Evolutionary conservation across 2,329 filamentous ascomycete species (phyloP).

Genomic region (Anthostomella pinea): DNA sequence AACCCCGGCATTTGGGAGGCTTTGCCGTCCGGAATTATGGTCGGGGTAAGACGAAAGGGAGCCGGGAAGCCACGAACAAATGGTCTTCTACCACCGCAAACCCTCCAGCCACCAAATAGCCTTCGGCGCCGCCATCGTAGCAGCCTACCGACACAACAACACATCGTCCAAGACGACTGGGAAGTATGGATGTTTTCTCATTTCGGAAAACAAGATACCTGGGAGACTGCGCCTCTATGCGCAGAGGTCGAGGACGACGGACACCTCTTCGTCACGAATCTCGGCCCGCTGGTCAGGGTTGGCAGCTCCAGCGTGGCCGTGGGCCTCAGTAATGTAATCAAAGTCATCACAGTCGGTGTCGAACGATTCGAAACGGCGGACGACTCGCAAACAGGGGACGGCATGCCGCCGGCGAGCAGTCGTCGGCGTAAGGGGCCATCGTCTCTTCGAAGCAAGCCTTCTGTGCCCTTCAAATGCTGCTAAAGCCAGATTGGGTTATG

Average conservation of each 20-base stretch:
- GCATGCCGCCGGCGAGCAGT: conserved; percentile 36
- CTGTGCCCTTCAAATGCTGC: conserved; percentile 10
- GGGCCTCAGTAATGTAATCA: conserved; percentile 69
- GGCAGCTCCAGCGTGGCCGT: conserved; percentile 66
- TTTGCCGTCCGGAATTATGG: conserved; percentile 56
- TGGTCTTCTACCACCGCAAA: conserved; percentile 13
- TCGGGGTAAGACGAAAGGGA: conserved; percentile 57
- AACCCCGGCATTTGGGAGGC: conserved; percentile 66
- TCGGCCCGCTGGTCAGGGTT: conserved; percentile 63
- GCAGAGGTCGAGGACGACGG: conserved; percentile 40
- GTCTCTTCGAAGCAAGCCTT: conserved; percentile 16
- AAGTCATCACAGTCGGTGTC: conserved; percentile 65
- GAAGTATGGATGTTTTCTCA: conserved; percentile 54
- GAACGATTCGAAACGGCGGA: conserved; percentile 56
- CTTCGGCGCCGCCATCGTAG: conserved; percentile 30
- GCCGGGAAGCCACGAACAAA: conserved; percentile 23
- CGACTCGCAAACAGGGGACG: conserved; percentile 28
- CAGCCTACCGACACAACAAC: conserved; percentile 12
- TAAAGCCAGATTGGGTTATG: too few species aligned
- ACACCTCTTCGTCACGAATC: conserved; percentile 61
- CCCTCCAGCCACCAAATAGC: conserved; percentile 19
- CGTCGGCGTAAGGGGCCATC: conserved; percentile 32
- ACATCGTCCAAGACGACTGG: conserved; percentile 39
- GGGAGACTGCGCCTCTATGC: conserved; percentile 46
- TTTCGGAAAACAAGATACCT: conserved; percentile 41